A percentile compares a stretch with the other conserved stretches of the same genome.
Evolutionary conservation across 2,329 filamentous ascomycete species (phyloP).

Genomic region (Fusarium oxysporum): DNA sequence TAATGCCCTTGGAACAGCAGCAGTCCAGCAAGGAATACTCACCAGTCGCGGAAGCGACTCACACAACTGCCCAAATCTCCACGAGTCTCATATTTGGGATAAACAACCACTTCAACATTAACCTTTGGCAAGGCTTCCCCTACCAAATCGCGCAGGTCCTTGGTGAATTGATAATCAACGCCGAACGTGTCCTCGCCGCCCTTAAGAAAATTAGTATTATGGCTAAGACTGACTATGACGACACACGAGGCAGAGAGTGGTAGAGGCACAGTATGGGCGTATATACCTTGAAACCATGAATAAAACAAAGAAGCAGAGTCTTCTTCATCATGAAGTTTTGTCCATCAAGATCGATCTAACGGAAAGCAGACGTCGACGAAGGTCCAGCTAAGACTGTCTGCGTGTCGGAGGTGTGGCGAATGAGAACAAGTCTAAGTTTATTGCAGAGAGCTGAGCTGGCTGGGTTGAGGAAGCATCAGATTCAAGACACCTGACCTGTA

Average conservation of each 20-base stretch:
- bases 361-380: neutral
- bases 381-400: neutral
- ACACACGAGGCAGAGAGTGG: conserved; percentile 1
- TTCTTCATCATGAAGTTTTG: conserved; percentile 65
- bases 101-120: conserved; percentile 75
- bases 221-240: neutral
- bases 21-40: conserved; percentile 37
- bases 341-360: conserved; percentile 8
- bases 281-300: conserved; percentile 85
- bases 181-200: conserved; percentile 84
- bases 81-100: conserved; percentile 84
- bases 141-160: conserved; percentile 74
- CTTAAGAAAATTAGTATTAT: conserved; percentile 53
- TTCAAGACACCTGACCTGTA: conserved; percentile 24
- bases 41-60: conserved; percentile 80
- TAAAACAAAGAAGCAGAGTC: conserved; percentile 84
- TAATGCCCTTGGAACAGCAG: neutral
- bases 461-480: conserved; percentile 9
- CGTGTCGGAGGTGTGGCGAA: conserved; percentile 17
- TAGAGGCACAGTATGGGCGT: neutral
- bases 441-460: neutral
- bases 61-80: conserved; percentile 80
- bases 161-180: conserved; percentile 72
- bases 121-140: conserved; percentile 75
- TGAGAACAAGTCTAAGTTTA: conserved; percentile 12